A percentile compares a stretch with the other conserved stretches of the same genome.
Conservation (phyloP, 2,329 filamentous ascomycete species). For the Emydomyces testavorans region DNA sequence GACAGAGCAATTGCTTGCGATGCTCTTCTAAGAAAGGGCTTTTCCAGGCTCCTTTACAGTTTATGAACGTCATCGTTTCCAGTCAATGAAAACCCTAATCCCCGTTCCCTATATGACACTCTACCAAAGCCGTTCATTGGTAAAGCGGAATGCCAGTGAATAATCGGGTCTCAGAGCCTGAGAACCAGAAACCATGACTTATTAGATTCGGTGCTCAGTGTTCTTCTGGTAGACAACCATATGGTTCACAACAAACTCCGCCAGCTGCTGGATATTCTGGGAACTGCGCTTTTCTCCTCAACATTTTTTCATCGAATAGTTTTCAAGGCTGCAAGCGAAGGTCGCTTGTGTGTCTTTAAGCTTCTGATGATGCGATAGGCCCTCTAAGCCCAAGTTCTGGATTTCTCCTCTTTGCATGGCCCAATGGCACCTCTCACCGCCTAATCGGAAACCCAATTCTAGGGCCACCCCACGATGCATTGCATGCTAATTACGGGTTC, state of each 20-base stretch:
- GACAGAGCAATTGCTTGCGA: no score
- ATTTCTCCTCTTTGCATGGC: not conserved
- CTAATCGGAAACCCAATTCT: not conserved
- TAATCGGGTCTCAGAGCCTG: not conserved
- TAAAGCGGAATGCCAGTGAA: no score
- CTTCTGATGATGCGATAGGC: not conserved
- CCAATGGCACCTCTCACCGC: slow-evolving; percentile 8
- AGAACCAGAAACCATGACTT: not conserved
- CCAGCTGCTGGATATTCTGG: not conserved
- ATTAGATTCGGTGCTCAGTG: not conserved
- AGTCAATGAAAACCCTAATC: not conserved
- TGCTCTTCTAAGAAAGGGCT: no score
- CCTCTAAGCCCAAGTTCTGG: slow-evolving; percentile 1
- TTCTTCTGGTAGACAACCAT: not conserved
- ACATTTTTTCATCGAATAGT: not conserved
- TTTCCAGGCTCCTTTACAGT: not conserved
- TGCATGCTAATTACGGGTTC: slow-evolving; percentile 3
- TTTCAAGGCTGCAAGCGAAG: not conserved
- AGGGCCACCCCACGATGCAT: slow-evolving; percentile 6
- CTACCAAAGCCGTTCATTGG: not conserved
- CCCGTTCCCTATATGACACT: not conserved
- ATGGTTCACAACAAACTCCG: not conserved
- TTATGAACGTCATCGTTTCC: not conserved
- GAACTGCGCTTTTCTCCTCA: not conserved
- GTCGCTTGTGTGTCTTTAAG: not conserved